Conservation (phyloP, 2,329 filamentous ascomycete species). For the Malbranchea zuffiana region DNA sequence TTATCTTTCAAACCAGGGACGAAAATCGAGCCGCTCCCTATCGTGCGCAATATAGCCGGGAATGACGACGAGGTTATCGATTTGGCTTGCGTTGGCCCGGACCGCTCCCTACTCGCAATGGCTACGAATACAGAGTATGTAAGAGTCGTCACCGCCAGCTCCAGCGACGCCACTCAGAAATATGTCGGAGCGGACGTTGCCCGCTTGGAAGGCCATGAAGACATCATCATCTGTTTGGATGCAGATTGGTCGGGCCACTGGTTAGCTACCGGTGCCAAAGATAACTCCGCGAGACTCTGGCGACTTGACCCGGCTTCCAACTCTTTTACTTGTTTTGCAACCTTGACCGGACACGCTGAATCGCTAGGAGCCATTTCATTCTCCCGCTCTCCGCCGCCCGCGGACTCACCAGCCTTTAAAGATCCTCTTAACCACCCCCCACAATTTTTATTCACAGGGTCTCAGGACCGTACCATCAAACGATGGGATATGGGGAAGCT, state of each 20-base stretch:
- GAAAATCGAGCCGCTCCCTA: slow-evolving; percentile 46
- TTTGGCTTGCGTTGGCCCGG: slow-evolving; percentile 69
- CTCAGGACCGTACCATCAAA: slow-evolving; percentile 91
- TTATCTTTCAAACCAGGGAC: slow-evolving; percentile 30
- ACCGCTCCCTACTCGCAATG: slow-evolving; percentile 71
- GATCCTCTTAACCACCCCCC: slow-evolving; percentile 72
- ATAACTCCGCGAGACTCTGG: slow-evolving; percentile 90
- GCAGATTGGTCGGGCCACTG: slow-evolving; percentile 95
- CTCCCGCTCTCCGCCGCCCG: slow-evolving; percentile 56
- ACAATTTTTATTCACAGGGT: slow-evolving; percentile 76
- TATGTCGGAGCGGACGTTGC: slow-evolving; percentile 89
- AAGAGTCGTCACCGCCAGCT: slow-evolving; percentile 58
- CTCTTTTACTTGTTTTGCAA: slow-evolving; percentile 67
- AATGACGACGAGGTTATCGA: slow-evolving; percentile 98
- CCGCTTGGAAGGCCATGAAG: slow-evolving; percentile 77
- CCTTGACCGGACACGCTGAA: slow-evolving; percentile 85
- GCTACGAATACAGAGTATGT: slow-evolving; percentile 94
- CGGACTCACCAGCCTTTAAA: slow-evolving; percentile 57
- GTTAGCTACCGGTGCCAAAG: slow-evolving; percentile 92
- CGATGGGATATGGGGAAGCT: slow-evolving; percentile 70
- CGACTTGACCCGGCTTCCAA: slow-evolving; percentile 63
- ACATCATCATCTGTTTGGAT: slow-evolving; percentile 91
- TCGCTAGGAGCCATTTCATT: slow-evolving; percentile 83
- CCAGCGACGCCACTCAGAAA: slow-evolving; percentile 31
- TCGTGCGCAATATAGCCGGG: slow-evolving; percentile 74